Evolutionary conservation across 371 early-diverging fungal genomes (phyloP).

Genomic region (Saksenaea vasiformis): DNA sequence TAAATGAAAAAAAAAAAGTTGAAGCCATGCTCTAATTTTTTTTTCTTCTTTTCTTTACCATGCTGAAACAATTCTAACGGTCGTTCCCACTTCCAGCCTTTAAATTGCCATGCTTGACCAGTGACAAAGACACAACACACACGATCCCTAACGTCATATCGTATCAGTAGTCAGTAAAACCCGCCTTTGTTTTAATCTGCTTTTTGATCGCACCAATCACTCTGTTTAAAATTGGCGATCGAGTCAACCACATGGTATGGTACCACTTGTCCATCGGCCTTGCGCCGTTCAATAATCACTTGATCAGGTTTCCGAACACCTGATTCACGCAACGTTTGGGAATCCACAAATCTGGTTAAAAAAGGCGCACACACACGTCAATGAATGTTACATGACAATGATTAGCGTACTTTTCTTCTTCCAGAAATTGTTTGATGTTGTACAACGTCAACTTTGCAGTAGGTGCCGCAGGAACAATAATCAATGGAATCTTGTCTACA

Average conservation of each 20-base stretch:
- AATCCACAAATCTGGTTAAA: slow-evolving; percentile 68
- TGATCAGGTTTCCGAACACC: slow-evolving; percentile 68
- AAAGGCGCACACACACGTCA: too few species aligned
- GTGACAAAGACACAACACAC: slow-evolving; percentile 88
- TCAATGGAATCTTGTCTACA: slow-evolving; percentile 70
- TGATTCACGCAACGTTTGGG: slow-evolving; percentile 61
- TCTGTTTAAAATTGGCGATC: slow-evolving; percentile 64
- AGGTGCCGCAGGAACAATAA: slow-evolving; percentile 86
- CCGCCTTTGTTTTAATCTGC: neutral
- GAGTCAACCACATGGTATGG: slow-evolving; percentile 74
- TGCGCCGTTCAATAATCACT: slow-evolving; percentile 59
- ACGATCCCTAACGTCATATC: slow-evolving; percentile 73
- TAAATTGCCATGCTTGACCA: slow-evolving; percentile 94
- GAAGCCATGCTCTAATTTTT: neutral
- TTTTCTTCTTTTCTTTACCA: slow-evolving; percentile 40
- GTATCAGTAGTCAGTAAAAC: neutral
- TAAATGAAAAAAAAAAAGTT: slow-evolving; percentile 12
- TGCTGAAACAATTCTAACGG: slow-evolving; percentile 81
- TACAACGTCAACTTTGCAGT: slow-evolving; percentile 83
- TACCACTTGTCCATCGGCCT: slow-evolving; percentile 46
- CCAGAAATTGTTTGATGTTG: slow-evolving; percentile 82
- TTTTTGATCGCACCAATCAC: slow-evolving; percentile 63
- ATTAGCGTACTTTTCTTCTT: slow-evolving; percentile 61
- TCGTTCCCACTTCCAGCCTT: slow-evolving; percentile 84
- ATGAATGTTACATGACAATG: neutral